Evolutionary conservation across 306 rosid species (phyloP), one percentile per base, ranked within the genome.

Genomic region (Dryas alaskensis): DNA sequence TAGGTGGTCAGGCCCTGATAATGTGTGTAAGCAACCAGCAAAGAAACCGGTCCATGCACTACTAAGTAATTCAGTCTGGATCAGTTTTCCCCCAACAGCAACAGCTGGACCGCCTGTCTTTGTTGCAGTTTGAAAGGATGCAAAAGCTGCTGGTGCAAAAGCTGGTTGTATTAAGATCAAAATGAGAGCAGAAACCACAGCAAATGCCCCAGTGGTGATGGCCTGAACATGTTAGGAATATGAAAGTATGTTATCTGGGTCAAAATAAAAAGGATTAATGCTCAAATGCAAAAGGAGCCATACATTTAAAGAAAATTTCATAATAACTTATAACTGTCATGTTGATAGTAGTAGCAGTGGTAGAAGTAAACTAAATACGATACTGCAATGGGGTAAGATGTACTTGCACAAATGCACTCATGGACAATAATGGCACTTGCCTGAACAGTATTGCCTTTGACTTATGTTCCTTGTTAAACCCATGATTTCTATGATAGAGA

Each of bases 1-100:
- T 37, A 93, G 98, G 82, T 93, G 98, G 68, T 93, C 98, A 27
- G 98, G 98, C 61, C 98, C 97, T 13, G 98, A 93, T 81, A 93
- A 76, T 17, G 98, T 93, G 89, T 93, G 98, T 80, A 93, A 84
- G 79, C 97, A 93, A 74, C 98, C 96, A 53, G 97, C 97, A 9
- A 93, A 88, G 79, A 91, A 91, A 50, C 98, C 98, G 3, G 97
- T 87, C 98, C 97, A 93, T 70, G 94, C 94, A 80, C 98, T 93
- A 58, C 83, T 91, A 44, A 91, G 81, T 55, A 93, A 82, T 83
- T 90, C 97, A 4, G 87, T 60, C 74, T 68, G 92, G 78, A 90
- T 76, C 74, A 93, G 75, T 70, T 87, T 82, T 61, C 88, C 75
- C 57, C 97, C 96, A 55, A 88, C 84, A 40, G 88, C 86, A 10